These are phyloP conservation scores for Talaromyces thailandensis DNA, from an alignment of 495 filamentous ascomycete species.

Conservation along the genomic window DNA sequence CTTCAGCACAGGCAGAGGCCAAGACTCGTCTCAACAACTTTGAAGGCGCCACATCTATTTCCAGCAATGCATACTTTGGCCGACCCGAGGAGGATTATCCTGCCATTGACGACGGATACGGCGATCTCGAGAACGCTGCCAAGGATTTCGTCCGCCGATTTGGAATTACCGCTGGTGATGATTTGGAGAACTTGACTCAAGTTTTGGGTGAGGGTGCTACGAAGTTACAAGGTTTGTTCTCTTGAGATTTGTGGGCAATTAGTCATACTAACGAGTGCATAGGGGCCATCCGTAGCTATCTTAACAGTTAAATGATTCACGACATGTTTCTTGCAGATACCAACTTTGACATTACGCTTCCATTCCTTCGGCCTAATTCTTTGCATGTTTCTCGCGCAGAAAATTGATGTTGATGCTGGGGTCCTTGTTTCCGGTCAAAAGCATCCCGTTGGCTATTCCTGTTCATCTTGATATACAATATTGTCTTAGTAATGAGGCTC, in stretches of 20 bases:
- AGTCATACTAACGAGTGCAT: conserved; percentile 8
- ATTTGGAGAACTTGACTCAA: conserved; percentile 79
- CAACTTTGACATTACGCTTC: not conserved
- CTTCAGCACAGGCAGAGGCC: conserved; percentile 71
- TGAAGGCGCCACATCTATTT: conserved; percentile 86
- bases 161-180: conserved; percentile 89
- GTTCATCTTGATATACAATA: not conserved
- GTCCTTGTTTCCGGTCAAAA: not conserved
- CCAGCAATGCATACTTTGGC: conserved; percentile 94
- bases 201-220: conserved; percentile 77
- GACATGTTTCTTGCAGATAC: conserved; percentile 2
- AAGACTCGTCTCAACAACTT: conserved; percentile 81
- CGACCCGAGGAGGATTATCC: conserved; percentile 64
- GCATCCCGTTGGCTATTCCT: not conserved
- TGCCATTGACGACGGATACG: conserved; percentile 59
- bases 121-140: conserved; percentile 82
- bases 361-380: not conserved
- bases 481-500: not conserved
- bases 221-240: conserved; percentile 58
- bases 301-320: conserved; percentile 48
- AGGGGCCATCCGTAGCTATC: conserved; percentile 74
- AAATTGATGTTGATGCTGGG: not conserved
- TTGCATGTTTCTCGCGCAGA: not conserved
- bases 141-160: conserved; percentile 93
- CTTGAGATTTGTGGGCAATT: not conserved